Evolutionary conservation across 2,329 filamentous ascomycete species (phyloP).

Genomic region (Sporothrix brasiliensis): DNA sequence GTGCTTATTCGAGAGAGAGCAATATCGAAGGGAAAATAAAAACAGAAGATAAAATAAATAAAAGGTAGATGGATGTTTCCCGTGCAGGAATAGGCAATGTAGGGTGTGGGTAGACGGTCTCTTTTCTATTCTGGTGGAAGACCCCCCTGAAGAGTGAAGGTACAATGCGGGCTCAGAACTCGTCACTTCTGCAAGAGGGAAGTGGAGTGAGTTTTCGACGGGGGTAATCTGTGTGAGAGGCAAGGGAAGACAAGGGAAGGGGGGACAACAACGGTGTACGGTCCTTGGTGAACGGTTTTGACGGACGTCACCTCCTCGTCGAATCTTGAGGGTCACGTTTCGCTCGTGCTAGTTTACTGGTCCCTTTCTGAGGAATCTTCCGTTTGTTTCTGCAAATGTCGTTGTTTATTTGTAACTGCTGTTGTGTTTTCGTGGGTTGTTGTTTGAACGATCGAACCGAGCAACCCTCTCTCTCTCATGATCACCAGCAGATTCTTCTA

Average conservation of each 20-base stretch:
- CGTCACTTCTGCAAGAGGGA: slow-evolving; percentile 23
- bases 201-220: slow-evolving; percentile 26
- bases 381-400: not conserved
- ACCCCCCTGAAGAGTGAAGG: slow-evolving; percentile 22
- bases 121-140: slow-evolving; percentile 23
- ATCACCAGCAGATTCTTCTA: not conserved
- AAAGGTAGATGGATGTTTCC: slow-evolving; percentile 6
- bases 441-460: not conserved
- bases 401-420: not conserved
- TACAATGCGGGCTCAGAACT: slow-evolving; percentile 20
- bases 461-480: slow-evolving; percentile 10
- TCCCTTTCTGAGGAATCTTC: not conserved
- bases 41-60: not conserved
- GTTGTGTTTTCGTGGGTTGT: not conserved
- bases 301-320: slow-evolving; percentile 6
- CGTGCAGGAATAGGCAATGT: not conserved
- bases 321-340: not conserved
- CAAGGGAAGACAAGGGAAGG: slow-evolving; percentile 22
- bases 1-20: not conserved
- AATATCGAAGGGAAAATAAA: not conserved
- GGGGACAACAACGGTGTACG: slow-evolving; percentile 10
- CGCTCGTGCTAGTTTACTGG: not conserved
- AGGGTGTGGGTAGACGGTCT: slow-evolving; percentile 22
- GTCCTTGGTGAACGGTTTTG: slow-evolving; percentile 9
- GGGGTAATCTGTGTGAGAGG: slow-evolving; percentile 4